Percentiles rank a stretch among this genome's conserved stretches.
Evolutionary conservation across 176 grass and related monocot genomes (phyloP).

Genomic region (Typha latifolia): DNA sequence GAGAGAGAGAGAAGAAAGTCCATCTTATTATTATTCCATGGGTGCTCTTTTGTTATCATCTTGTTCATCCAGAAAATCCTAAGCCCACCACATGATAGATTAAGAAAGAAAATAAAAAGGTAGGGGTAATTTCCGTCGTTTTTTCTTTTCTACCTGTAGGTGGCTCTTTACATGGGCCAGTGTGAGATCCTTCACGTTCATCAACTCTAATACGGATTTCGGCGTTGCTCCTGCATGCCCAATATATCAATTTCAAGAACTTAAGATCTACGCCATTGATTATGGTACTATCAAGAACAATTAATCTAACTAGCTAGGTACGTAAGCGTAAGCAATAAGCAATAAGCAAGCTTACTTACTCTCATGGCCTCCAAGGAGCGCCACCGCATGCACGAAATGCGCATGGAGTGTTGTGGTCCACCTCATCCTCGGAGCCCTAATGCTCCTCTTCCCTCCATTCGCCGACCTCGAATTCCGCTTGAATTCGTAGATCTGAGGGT

Average conservation of each 20-base stretch:
- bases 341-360: constrained; percentile 31
- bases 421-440: constrained; percentile 86
- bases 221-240: constrained; percentile 71
- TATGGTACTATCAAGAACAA: not conserved
- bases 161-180: constrained; percentile 99
- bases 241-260: not conserved
- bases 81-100: not conserved
- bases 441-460: constrained; percentile 46
- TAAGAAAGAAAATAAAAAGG: constrained; percentile 1
- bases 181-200: constrained; percentile 99
- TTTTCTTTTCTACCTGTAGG: constrained; percentile 58
- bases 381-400: constrained; percentile 84
- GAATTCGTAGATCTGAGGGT: constrained; percentile 57
- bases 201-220: constrained; percentile 92
- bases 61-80: not conserved
- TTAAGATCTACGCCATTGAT: too few relatives aligned
- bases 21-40: not conserved
- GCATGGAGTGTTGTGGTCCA: constrained; percentile 94
- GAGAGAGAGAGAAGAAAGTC: not conserved
- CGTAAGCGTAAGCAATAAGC: not conserved
- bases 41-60: not conserved
- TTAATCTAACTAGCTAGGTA: not conserved
- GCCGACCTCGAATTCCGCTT: constrained; percentile 53
- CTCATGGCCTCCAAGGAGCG: constrained; percentile 93
- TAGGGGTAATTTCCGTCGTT: constrained; percentile 2